Conservation (phyloP, 345 rosid genomes). For the Sonneratia alba region DNA sequence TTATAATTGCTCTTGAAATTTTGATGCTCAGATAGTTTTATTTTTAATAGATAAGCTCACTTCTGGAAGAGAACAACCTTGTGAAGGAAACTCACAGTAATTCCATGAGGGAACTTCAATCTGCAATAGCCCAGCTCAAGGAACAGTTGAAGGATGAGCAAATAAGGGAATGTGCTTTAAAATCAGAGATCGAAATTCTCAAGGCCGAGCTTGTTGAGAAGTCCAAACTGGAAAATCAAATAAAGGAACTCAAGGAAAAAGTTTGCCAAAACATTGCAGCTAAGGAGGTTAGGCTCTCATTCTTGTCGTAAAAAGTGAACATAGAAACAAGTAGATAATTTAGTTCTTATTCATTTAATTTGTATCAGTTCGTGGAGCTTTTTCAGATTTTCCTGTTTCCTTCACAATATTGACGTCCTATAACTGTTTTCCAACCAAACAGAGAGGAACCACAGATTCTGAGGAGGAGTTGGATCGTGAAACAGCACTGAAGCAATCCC, state of each 20-base stretch:
- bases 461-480: constrained; percentile 44
- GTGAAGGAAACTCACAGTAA: constrained; percentile 52
- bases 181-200: constrained; percentile 40
- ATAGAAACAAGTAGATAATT: not conserved
- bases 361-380: not conserved
- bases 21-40: not conserved
- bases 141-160: constrained; percentile 44
- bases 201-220: constrained; percentile 37
- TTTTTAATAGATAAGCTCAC: constrained; percentile 50
- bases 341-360: not conserved
- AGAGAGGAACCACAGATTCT: constrained; percentile 39
- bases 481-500: constrained; percentile 47
- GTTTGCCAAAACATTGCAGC: constrained; percentile 24
- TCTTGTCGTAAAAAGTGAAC: not conserved
- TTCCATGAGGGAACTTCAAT: constrained; percentile 63
- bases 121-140: constrained; percentile 48
- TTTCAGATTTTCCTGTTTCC: too few relatives aligned
- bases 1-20: not conserved
- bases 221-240: constrained; percentile 35
- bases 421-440: constrained; percentile 14
- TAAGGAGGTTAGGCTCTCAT: constrained; percentile 33
- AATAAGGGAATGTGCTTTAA: constrained; percentile 30
- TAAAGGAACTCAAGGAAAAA: constrained; percentile 56
- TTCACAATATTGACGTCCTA: not conserved
- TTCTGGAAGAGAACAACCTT: constrained; percentile 59